Percentiles rank a stretch among this genome's conserved stretches.
Evolutionary conservation across 106 monocot species (phyloP).

Genomic region (Amphibolis antarctica): DNA sequence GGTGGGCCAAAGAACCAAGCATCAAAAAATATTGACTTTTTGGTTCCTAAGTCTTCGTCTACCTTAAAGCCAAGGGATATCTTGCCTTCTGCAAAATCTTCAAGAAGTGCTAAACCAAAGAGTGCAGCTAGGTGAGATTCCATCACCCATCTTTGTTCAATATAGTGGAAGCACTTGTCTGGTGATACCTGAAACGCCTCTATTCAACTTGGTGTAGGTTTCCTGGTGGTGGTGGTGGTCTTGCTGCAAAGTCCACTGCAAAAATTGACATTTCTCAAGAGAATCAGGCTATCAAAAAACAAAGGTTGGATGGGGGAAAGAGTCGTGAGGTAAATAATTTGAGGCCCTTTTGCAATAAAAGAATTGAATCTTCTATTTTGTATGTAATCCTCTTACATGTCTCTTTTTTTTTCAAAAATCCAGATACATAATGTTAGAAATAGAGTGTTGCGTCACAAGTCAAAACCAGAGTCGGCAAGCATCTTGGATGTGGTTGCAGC

Average conservation of each 20-base stretch:
- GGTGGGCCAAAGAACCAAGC: conserved; percentile 26
- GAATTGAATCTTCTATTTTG: background rate
- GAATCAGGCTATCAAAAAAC: conserved; percentile 79
- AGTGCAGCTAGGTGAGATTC: conserved; percentile 21
- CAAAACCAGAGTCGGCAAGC: conserved; percentile 29
- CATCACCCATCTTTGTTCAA: background rate
- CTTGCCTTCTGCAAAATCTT: conserved; percentile 5
- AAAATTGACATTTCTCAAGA: conserved; percentile 54
- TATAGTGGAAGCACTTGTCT: background rate
- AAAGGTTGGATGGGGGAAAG: conserved; percentile 62
- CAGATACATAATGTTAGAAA: conserved; percentile 74
- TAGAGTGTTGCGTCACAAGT: conserved; percentile 58
- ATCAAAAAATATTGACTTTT: conserved; percentile 17
- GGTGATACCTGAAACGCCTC: background rate
- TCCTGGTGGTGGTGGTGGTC: conserved; percentile 19
- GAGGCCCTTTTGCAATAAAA: background rate
- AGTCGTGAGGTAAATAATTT: conserved; percentile 37
- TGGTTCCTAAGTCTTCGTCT: conserved; percentile 10
- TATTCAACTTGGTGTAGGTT: conserved; percentile 10
- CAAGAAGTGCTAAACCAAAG: conserved; percentile 13
- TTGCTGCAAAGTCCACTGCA: conserved; percentile 11
- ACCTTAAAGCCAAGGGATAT: conserved; percentile 9
- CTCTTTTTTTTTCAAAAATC: background rate
- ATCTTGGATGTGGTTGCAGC: conserved; percentile 20
- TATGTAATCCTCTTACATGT: background rate